Base-by-base conservation (phyloP, 768 basidiomycete species). In the Plicaturopsis crispa region DNA sequence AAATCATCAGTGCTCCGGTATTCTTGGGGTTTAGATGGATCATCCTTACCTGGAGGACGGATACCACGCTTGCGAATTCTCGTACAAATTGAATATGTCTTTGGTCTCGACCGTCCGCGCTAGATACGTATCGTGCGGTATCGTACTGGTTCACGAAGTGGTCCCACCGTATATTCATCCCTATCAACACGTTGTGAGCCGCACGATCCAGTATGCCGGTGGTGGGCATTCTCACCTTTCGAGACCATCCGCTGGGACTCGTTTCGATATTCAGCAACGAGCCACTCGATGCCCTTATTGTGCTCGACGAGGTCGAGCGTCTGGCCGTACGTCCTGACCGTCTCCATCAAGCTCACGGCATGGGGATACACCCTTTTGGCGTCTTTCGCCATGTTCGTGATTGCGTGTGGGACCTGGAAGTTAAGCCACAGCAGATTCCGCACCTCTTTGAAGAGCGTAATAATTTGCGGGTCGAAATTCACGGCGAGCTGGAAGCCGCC, bases 301-400 rank as follows among this genome's bases (percentile, higher is more conserved):
- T 72, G 73, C 55, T 96, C 85, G 49, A 98, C 83, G 50, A 97
- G 63, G 56, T 91, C 89, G 56, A 96, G 63, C 1, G 90, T 96
- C 66, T 99, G 96, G 14, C 86, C 85, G 61, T 99, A 98, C 20
- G 91, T 97, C 56, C 93, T 69, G n/a, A 98, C 91, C 0, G 92
- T 94, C 69, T 99, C 96, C 94, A 98, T 98, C 59, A 91, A 61
- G 52, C 88, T 91, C 48, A 98, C 94, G 2, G 96, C 96, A 66
- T 97, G 92, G 0, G 93, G 93, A 56, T 99, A 99, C 43, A 98
- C 93, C 49, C 91, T 69, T 69, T 96, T 97, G 43, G 96, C 96
- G 49, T 99, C 94, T 67, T 97, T 99, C 24, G 96, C 96, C 78
- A 96, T 85, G 56, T 93, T 96, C 50, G 83, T 84, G 46, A 88